Percentiles rank a stretch among this genome's conserved stretches.
phyloP scores from a whole-genome alignment of 2,329 filamentous ascomycete species.

The Cladorrhinum sp. region DNA sequence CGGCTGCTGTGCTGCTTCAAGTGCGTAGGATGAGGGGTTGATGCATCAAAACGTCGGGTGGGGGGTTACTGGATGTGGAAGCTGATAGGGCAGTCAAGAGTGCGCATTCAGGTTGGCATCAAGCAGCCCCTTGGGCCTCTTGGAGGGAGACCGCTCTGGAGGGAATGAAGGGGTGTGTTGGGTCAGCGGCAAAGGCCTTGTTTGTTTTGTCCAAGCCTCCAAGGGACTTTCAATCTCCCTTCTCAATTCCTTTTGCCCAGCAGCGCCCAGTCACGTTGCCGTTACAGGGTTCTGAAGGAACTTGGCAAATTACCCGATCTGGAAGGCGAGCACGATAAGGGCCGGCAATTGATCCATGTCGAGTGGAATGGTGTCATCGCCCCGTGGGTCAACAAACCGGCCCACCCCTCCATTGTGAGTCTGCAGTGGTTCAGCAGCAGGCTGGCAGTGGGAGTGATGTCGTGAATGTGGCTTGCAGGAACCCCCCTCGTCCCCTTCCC shows the following conservation, averaged over 20 bases:
- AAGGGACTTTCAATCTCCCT: not conserved
- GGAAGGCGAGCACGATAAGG: conserved; percentile 24
- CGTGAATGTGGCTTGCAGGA: conserved; percentile 3
- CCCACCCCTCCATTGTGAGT: conserved; percentile 1
- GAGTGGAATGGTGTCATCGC: conserved; percentile 12
- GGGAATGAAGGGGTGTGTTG: no score
- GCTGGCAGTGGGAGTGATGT: not conserved
- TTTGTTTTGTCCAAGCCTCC: not conserved
- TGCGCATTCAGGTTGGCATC: not conserved
- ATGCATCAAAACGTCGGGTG: not conserved
- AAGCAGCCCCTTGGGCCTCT: not conserved
- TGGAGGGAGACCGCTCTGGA: no score
- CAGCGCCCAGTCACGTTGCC: not conserved
- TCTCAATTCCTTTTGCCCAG: not conserved
- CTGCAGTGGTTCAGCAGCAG: not conserved
- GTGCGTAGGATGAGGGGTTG: not conserved
- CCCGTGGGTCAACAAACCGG: not conserved
- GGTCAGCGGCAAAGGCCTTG: not conserved
- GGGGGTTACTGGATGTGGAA: not conserved
- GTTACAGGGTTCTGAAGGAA: not conserved
- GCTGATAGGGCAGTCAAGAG: not conserved
- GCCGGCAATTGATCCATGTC: conserved; percentile 14
- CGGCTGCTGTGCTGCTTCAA: not conserved
- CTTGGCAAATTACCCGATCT: conserved; percentile 16
- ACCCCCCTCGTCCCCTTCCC: not conserved